Evolutionary conservation across 345 rosid species (phyloP).

Genomic region (Eucalyptus marginata): DNA sequence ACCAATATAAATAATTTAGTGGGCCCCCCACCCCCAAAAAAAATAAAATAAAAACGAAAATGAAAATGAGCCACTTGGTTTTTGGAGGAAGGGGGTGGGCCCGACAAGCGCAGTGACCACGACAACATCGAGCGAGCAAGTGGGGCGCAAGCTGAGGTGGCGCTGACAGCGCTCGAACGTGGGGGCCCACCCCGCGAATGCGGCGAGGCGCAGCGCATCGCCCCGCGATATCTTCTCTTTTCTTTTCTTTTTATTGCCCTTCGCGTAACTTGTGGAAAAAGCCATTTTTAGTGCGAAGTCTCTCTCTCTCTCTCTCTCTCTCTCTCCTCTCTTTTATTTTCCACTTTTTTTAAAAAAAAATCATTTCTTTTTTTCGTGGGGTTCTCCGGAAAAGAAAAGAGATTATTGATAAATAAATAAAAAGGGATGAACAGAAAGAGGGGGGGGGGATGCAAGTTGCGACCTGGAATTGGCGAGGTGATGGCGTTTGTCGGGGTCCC

Average conservation of each 20-base stretch:
- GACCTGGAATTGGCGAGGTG: not conserved
- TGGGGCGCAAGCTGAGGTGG: not conserved
- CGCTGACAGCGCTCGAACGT: not conserved
- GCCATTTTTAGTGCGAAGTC: not conserved
- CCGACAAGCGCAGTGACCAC: not conserved
- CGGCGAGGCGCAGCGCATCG: not conserved
- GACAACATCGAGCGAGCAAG: too few relatives aligned
- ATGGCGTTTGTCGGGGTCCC: not conserved
- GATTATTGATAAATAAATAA: not conserved
- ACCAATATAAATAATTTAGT: not conserved
- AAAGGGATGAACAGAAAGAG: not conserved
- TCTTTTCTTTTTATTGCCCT: not conserved
- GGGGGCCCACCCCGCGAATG: not conserved
- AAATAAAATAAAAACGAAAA: too few relatives aligned
- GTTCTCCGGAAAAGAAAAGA: not conserved
- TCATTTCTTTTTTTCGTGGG: not conserved
- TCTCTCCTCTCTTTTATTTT: not conserved
- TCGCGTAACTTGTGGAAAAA: not conserved
- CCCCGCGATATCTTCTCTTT: not conserved
- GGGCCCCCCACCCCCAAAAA: not conserved
- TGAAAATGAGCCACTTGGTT: not conserved
- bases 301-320: not conserved
- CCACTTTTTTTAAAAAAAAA: not conserved
- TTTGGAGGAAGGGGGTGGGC: not conserved
- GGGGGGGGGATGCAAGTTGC: not conserved